Base-by-base conservation (phyloP, 257 asterid genomes). In the Nyctanthes arbortristis region DNA sequence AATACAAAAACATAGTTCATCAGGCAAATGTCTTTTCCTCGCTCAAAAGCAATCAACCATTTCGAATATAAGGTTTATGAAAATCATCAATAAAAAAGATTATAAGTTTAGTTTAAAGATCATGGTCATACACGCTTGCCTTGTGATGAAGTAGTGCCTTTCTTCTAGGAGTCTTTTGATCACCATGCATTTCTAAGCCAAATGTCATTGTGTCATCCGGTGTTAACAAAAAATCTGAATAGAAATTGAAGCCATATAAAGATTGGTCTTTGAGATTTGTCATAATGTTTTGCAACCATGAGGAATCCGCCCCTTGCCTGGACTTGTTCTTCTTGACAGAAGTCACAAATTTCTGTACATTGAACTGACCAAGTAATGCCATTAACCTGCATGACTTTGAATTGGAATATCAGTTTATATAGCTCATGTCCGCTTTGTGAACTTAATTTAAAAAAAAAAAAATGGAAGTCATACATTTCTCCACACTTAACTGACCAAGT, bases 111-210 rank as follows among this genome's bases (percentile, higher is more conserved):
- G 32, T 25, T 7, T 47, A 71, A 64, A 63, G 69, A 47, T 39
- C 24, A 61, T 30, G 31, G 7, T 68, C 82, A 68, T 80, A 78
- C 84, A 79, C 37, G 81, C 92, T 87, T 89, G 91, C 96, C 97
- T 89, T 87, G 87, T 91, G 97, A 74, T 84, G 95, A 70, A 88
- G 78, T 61, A 87, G 74, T 22, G 95, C 96, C 82, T 84, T 91
- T 73, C 73, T 87, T 64, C 93, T 80, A 0, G 78, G 81, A n/a
- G 49, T 72, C 59, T 70, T 79, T 28, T 56, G 72, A 54, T 85
- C 85, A 5, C 78, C 84, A 22, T 67, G 31, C 7, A 80, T 67
- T 74, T 91, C 97, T 22, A 79, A 54, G 78, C 88, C 75, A 40
- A 91, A 68, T 54, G 80, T 73, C 64, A 84, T 20, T 3, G 79